Evolutionary conservation across 1,284 basidiomycete species (phyloP).

Genomic region (Ganoderma sinense): DNA sequence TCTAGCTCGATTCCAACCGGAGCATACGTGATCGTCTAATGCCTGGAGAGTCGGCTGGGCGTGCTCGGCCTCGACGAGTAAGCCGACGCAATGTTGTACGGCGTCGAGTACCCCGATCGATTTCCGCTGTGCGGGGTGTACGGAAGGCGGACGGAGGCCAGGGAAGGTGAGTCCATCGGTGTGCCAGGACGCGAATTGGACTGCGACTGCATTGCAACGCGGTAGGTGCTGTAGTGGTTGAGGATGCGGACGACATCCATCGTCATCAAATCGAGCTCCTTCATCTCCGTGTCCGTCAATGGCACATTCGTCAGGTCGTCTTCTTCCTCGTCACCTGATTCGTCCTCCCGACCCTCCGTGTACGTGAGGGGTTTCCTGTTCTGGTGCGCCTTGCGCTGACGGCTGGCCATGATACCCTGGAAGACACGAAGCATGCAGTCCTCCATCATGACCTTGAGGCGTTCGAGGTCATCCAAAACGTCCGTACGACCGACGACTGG

Average conservation of each 20-base stretch:
- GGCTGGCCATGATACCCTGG: slow-evolving; percentile 78
- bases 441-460: slow-evolving; percentile 87
- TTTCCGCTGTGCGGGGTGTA: slow-evolving; percentile 32
- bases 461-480: slow-evolving; percentile 84
- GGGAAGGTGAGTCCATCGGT: slow-evolving; percentile 58
- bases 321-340: slow-evolving; percentile 67
- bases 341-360: slow-evolving; percentile 64
- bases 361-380: slow-evolving; percentile 44
- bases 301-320: slow-evolving; percentile 52
- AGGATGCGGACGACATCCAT: slow-evolving; percentile 78
- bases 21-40: slow-evolving; percentile 10
- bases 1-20: neutral
- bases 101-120: slow-evolving; percentile 53
- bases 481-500: slow-evolving; percentile 84
- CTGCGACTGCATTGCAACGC: slow-evolving; percentile 60
- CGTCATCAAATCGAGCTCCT: slow-evolving; percentile 79
- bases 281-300: slow-evolving; percentile 70
- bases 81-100: slow-evolving; percentile 51
- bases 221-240: slow-evolving; percentile 69
- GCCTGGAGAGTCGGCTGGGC: slow-evolving; percentile 57
- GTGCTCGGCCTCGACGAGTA: slow-evolving; percentile 72
- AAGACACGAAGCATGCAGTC: slow-evolving; percentile 91
- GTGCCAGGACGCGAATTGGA: slow-evolving; percentile 71
- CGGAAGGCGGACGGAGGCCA: slow-evolving; percentile 42
- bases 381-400: slow-evolving; percentile 39